Evolutionary conservation across 495 filamentous ascomycete genomes (phyloP), one percentile per base, ranked within the genome.

Genomic region (Darksidea phi): DNA sequence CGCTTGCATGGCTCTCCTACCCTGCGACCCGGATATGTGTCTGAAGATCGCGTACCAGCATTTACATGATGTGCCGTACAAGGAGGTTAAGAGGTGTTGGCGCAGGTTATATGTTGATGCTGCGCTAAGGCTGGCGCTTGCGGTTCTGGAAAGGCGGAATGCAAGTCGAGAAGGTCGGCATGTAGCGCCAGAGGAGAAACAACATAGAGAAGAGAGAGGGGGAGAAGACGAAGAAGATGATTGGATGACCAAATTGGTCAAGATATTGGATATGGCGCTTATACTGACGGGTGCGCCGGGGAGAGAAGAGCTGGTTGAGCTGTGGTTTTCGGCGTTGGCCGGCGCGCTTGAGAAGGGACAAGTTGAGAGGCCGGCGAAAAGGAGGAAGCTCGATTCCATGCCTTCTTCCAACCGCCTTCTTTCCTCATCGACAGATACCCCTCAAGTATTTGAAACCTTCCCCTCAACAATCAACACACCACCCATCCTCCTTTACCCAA

Each of bases 271-370:
- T 63, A 86, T 85, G 70, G 88, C 89, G 0, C 67, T 94, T 48
- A 93, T 96, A 48, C 85, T 96, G 71, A 81, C 90, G 21, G 94
- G 92, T 0, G 88, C 84, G 0, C 83, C 85, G 2, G 71, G 80
- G 1, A 82, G 88, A n/a, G 80, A 81, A 57, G 71, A 67, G n/a
- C 77, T 84, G 68, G 79, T 93, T 48, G 80, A 88, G 50, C 57
- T 64, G 34, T 69, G 84, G 0, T 67, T 90, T 13, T 68, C 71
- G 0, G 61, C 78, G 17, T 70, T 87, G 24, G 72, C 77, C 26
- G 54, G 65, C 2, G 67, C 74, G 55, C 7, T 34, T 13, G 45
- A 50, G 13, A 13, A 18, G 7, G 41, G 25, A 41, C 23, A 48
- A n/a, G 12, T 48, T 10, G 41, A 47, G 21, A 48, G 42, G 0